Evolutionary conservation across 768 basidiomycete species (phyloP), one percentile per base, ranked within the genome.

Genomic region (Hypholoma sublateritium): DNA sequence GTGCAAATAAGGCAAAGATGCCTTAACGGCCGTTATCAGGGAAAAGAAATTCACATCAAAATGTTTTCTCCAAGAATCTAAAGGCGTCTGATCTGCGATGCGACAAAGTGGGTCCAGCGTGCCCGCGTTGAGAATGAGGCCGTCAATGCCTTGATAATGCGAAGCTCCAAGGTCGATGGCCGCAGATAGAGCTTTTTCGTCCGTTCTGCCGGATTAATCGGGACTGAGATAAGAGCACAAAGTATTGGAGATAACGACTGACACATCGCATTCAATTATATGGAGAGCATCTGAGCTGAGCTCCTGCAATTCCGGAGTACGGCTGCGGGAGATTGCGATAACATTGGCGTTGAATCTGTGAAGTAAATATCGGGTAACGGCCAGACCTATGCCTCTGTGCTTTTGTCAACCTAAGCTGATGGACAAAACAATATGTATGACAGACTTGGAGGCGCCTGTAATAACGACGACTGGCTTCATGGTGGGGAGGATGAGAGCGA

Each of bases 41-140:
- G 93, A 91, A 74, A 93, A 92, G 71, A 96, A 88, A 71, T 95
- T 96, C 72, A 91, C 78, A 62, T 95, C 88, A 67, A 96, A 93
- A 65, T 86, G 81, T 21, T 68, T 64, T 66, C 82, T 87, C 91
- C 91, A 93, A 19, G 73, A 72, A 52, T 82, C 77, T 37, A 88
- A 60, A 14, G 79, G 69, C 8, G 78, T 76, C 35, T 75, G 71
- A 45, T 82, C 80, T 14, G 71, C 77, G 51, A 90, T 81, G 37
- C 77, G 78, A 55, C 84, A 80, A 21, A 94, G 63, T 16, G 93
- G 91, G 41, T 87, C 84, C 21, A 95, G 70, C 0, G 80, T 82
- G 4, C 82, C 95, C n/a, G 94, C 95, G 62, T 94, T 97, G 50
- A 98, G 77, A 57, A 96, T 72, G 57, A 97, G 73, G 22, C 81